phyloP scores from a whole-genome alignment of 345 rosid species.

The Camelina laxa region DNA sequence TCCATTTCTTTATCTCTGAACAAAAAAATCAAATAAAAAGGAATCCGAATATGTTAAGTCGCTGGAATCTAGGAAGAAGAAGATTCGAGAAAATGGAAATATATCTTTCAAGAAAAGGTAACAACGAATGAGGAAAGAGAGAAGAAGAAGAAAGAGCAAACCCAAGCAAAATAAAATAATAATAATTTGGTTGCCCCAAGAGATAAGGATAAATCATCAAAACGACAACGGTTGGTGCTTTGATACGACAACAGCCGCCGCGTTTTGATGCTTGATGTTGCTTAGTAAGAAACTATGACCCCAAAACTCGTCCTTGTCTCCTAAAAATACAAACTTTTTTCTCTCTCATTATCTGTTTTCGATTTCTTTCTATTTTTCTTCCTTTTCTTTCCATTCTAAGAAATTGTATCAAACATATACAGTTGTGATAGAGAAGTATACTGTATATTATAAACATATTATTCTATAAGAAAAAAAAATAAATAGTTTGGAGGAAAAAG shows the following conservation, averaged over 20 bases:
- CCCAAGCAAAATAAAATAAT: not conserved
- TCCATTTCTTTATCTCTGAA: conserved; percentile 40
- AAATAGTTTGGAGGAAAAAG: not conserved
- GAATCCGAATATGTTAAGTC: not conserved
- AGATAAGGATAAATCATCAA: conserved; percentile 34
- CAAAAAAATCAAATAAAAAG: not conserved
- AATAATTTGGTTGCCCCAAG: conserved; percentile 43
- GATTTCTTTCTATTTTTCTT: not conserved
- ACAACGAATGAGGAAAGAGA: conserved; percentile 30
- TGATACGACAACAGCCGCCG: conserved; percentile 46
- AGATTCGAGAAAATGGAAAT: conserved; percentile 24
- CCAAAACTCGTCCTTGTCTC: conserved; percentile 38
- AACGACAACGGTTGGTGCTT: conserved; percentile 40
- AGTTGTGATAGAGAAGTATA: not conserved
- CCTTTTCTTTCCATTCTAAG: not conserved
- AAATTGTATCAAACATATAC: not conserved
- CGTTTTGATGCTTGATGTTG: conserved; percentile 44
- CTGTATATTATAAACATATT: too few relatives aligned
- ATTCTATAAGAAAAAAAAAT: not conserved
- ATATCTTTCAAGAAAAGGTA: conserved; percentile 1
- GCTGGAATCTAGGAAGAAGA: conserved; percentile 35
- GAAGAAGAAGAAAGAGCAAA: too few relatives aligned
- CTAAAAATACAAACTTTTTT: conserved; percentile 18
- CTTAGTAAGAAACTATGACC: conserved; percentile 29
- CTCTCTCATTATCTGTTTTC: not conserved